phyloP scores from a whole-genome alignment of 202 grass and related monocot genomes.

The Tripidium arundinaceum region DNA sequence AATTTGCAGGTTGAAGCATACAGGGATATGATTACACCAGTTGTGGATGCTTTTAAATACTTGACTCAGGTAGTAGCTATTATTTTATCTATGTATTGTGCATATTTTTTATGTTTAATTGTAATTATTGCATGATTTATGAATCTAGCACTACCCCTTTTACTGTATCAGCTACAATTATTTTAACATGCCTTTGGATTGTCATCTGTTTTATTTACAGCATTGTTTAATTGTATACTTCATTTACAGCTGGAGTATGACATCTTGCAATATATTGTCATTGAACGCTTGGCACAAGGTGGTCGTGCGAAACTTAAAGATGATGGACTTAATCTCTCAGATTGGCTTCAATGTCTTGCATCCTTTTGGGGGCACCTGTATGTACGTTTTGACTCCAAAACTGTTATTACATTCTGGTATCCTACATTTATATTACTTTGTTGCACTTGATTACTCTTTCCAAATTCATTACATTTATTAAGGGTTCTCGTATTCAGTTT shows the following conservation, averaged over 20 bases:
- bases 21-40: conserved; percentile 96
- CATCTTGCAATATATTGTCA: conserved; percentile 97
- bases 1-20: conserved; percentile 94
- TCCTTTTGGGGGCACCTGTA: conserved; percentile 99
- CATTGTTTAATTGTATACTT: conserved; percentile 23
- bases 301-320: conserved; percentile 97
- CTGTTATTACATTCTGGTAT: conserved; percentile 25
- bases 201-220: conserved; percentile 4
- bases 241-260: conserved; percentile 93
- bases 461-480: not conserved
- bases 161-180: conserved; percentile 13
- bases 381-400: conserved; percentile 26
- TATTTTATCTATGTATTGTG: conserved; percentile 18
- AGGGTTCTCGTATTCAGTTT: conserved; percentile 12
- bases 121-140: not conserved
- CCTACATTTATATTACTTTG: not conserved
- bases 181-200: conserved; percentile 22
- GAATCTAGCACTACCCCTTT: not conserved
- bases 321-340: conserved; percentile 94
- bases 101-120: not conserved
- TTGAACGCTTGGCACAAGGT: conserved; percentile 92
- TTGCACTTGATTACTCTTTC: not conserved
- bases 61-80: conserved; percentile 72
- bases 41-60: conserved; percentile 99
- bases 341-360: conserved; percentile 99